Conservation (phyloP, 2,329 filamentous ascomycete species). For the Fusarium sp. region DNA sequence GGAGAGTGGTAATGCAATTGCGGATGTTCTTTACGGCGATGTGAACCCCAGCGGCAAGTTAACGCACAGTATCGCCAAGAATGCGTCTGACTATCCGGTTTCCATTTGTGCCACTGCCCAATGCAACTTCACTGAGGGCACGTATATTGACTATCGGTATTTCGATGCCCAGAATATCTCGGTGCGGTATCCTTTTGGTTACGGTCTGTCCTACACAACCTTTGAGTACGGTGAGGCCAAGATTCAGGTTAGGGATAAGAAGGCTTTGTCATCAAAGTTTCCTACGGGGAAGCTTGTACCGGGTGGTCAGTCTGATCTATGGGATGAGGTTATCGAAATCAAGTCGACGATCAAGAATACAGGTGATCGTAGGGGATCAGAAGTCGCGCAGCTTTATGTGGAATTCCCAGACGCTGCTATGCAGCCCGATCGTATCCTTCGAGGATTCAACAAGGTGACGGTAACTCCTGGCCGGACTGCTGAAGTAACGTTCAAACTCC, state of each 20-base stretch:
- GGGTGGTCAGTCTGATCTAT: background rate
- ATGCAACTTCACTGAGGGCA: background rate
- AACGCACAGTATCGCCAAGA: background rate
- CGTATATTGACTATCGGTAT: background rate
- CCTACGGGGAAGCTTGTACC: background rate
- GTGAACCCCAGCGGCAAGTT: background rate
- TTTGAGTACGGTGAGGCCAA: background rate
- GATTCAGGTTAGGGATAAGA: background rate
- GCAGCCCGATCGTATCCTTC: background rate
- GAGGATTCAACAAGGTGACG: background rate
- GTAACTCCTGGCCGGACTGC: background rate
- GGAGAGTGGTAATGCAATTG: constrained; percentile 51
- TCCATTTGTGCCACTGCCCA: background rate
- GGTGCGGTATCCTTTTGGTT: background rate
- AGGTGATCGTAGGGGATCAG: background rate
- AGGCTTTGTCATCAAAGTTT: background rate
- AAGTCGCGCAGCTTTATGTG: background rate
- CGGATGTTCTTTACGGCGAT: background rate
- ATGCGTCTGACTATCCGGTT: background rate
- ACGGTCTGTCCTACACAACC: background rate
- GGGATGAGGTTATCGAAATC: background rate
- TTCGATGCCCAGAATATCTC: background rate
- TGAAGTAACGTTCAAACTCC: background rate
- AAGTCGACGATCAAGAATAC: background rate
- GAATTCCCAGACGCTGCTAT: background rate